Evolutionary conservation across 305 asterid species (phyloP).

Genomic region (Fraxinus floribunda): DNA sequence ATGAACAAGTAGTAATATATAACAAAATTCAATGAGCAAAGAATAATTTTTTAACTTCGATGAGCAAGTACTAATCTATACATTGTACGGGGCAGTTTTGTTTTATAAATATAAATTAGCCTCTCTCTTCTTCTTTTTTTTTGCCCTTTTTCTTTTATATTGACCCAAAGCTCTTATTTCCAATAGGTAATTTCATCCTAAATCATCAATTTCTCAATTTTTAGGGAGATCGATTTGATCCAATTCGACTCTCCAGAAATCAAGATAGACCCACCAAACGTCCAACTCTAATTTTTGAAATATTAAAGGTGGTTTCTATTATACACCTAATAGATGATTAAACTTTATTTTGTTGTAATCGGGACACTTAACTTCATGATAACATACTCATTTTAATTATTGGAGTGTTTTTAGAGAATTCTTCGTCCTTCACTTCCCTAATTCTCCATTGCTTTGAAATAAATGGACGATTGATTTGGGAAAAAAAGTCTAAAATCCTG

Average conservation of each 20-base stretch:
- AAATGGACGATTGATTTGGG: background rate
- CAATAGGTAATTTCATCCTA: background rate
- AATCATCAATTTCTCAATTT: background rate
- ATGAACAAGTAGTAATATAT: too few relatives aligned
- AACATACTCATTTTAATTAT: background rate
- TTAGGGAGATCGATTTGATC: background rate
- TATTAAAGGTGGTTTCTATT: background rate
- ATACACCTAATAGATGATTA: background rate
- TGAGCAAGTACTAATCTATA: background rate
- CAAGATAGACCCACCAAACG: background rate
- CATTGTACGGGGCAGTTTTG: background rate
- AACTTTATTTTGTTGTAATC: background rate
- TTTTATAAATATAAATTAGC: background rate
- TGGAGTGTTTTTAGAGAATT: background rate
- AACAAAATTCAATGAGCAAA: too few relatives aligned
- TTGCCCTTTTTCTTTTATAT: background rate
- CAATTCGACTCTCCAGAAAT: background rate
- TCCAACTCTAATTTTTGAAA: background rate
- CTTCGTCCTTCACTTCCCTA: background rate
- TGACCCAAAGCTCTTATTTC: background rate
- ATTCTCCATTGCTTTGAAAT: background rate
- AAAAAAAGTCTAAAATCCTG: background rate
- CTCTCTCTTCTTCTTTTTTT: background rate
- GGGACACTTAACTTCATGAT: background rate
- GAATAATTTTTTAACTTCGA: background rate